These are phyloP conservation scores for Arctostaphylos glauca DNA, from an alignment of 148 eudicot genomes.

Conservation along the genomic window DNA sequence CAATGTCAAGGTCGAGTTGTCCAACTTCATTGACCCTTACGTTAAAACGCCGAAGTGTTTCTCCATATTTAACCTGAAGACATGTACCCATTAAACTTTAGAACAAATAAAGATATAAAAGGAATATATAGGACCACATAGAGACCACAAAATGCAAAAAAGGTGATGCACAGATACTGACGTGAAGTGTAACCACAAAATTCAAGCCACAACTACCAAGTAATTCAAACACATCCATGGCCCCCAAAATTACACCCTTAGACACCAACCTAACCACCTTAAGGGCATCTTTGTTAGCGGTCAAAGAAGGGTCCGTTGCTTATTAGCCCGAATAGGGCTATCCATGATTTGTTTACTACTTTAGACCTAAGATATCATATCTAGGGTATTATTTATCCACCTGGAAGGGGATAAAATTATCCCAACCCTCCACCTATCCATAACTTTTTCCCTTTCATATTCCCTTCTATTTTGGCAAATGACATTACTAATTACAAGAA, in stretches of 20 bases:
- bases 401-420: no score
- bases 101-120: background rate
- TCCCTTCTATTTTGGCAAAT: no score
- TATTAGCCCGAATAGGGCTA: no score
- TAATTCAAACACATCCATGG: background rate
- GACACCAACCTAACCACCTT: background rate
- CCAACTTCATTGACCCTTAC: constrained; percentile 44
- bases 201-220: background rate
- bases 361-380: no score
- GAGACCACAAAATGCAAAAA: background rate
- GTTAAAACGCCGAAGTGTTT: constrained; percentile 83
- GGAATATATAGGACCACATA: background rate
- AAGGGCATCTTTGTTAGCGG: background rate
- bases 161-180: background rate
- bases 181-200: background rate
- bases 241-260: background rate
- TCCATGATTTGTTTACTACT: no score
- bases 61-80: constrained; percentile 72
- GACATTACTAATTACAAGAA: no score
- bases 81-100: background rate
- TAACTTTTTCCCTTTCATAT: no score
- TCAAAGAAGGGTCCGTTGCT: no score
- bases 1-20: constrained; percentile 48
- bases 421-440: no score
- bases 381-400: no score